Evolutionary conservation across 768 basidiomycete genomes (phyloP), one percentile per base, ranked within the genome.

Genomic region (Heimioporus sp.): DNA sequence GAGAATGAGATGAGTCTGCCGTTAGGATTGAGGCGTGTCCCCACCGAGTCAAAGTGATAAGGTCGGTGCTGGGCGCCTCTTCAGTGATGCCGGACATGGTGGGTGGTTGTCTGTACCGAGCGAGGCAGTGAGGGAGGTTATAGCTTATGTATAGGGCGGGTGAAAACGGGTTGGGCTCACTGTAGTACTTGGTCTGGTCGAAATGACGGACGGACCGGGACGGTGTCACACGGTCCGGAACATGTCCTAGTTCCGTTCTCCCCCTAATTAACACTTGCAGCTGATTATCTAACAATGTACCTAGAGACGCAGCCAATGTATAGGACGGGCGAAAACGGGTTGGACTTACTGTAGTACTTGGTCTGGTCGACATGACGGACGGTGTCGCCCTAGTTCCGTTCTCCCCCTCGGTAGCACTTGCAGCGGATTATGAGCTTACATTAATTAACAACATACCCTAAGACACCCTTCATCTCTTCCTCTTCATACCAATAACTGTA

Each of bases 31-130:
- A 8, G 10, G 10, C 5, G 28, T 50, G 32, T 46, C 58, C 82
- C 36, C 65, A 92, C 92, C 93, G 82, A 55, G 94, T 97, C 65
- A 97, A 81, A 44, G 94, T 97, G 73, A 96, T 90, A 61, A 97
- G 76, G 67, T 97, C 92, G 39, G 88, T 89, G 74, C 76, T 85
- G 55, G 90, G 90, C 51, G 78, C 67, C 61, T 91, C 86, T 64
- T 88, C 84, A 28, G 45, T 44, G 28, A 36, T 53, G 39, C 47
- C 52, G 63, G 80, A 62, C 56, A 66, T 61, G 39, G 62, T 58
- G 45, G 8, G 43, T 30, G 17, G 16, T 28, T 28, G 24, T 28
- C 24, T 28, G 24, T 28, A 10, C 45, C 13, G 31, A 21, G 10
- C 21, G 17, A 35, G 16, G 40, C 24, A 21, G 20, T 28, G 24